Evolutionary conservation across 2,329 filamentous ascomycete genomes (phyloP).

Genomic region (Monosporascus sp.): DNA sequence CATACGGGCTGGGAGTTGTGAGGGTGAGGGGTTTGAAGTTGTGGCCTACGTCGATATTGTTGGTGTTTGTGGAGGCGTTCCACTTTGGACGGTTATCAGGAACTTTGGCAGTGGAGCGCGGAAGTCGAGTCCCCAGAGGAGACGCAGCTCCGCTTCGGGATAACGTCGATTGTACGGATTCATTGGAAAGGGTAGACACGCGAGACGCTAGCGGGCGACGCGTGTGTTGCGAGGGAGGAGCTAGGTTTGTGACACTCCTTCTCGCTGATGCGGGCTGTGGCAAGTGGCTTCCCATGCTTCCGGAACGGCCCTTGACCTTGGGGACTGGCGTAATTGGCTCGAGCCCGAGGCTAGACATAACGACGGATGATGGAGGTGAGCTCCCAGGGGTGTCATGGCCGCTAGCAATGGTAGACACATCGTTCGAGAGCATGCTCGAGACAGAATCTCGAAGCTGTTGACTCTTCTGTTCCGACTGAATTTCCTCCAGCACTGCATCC

Average conservation of each 20-base stretch:
- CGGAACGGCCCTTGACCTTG: constrained; percentile 41
- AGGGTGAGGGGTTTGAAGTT: constrained; percentile 59
- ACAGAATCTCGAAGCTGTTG: constrained; percentile 87
- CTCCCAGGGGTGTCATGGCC: constrained; percentile 66
- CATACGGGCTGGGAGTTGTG: constrained; percentile 55
- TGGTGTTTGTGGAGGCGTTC: constrained; percentile 63
- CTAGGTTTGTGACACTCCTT: constrained; percentile 43
- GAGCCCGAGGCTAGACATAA: constrained; percentile 52
- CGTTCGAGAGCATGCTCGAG: constrained; percentile 83
- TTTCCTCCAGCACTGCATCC: constrained; percentile 69
- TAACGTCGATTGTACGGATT: constrained; percentile 28
- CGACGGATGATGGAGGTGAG: constrained; percentile 57
- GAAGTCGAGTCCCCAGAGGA: constrained; percentile 37
- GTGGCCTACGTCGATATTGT: constrained; percentile 60
- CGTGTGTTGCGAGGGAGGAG: constrained; percentile 32
- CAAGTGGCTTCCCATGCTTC: constrained; percentile 40
- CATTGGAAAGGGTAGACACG: constrained; percentile 38
- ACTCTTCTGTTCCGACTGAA: constrained; percentile 55
- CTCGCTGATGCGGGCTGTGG: constrained; percentile 36
- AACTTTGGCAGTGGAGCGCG: constrained; percentile 41
- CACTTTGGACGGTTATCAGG: constrained; percentile 61
- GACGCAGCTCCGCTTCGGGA: constrained; percentile 43
- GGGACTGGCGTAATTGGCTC: constrained; percentile 41
- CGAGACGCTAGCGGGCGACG: constrained; percentile 39
- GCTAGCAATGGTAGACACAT: constrained; percentile 66